A percentile compares a stretch with the other conserved stretches of the same genome.
phyloP scores from a whole-genome alignment of 1,284 basidiomycete species.

The Puccinia hordei region DNA sequence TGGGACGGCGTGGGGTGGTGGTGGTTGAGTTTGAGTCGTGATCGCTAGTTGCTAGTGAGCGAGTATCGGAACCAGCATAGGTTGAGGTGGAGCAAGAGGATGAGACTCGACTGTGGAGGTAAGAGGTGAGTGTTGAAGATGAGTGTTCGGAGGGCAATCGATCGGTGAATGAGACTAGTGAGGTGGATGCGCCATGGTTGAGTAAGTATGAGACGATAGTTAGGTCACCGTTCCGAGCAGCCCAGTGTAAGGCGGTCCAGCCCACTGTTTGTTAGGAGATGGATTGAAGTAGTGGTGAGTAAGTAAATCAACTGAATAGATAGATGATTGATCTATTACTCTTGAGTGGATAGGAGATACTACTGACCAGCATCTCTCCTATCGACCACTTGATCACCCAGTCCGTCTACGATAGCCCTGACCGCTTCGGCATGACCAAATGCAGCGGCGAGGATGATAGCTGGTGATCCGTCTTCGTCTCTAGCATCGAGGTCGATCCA shows the following conservation, averaged over 20 bases:
- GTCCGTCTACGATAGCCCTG: constrained; percentile 44
- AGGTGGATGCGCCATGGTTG: constrained; percentile 82
- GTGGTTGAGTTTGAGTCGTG: not conserved
- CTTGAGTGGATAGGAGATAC: too few relatives aligned
- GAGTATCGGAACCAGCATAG: not conserved
- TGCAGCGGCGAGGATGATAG: constrained; percentile 49
- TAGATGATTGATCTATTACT: too few relatives aligned
- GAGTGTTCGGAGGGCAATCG: constrained; percentile 66
- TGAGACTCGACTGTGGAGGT: not conserved
- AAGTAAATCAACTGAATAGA: too few relatives aligned
- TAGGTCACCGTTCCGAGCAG: constrained; percentile 81
- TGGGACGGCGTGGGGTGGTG: constrained; percentile 19
- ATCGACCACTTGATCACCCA: constrained; percentile 44
- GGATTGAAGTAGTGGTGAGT: not conserved
- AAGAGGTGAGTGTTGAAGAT: not conserved
- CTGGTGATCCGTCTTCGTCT: constrained; percentile 45
- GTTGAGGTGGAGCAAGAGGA: constrained; percentile 22
- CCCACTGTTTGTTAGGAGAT: constrained; percentile 65
- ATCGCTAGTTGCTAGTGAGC: not conserved
- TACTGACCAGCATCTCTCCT: constrained; percentile 47
- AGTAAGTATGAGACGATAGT: constrained; percentile 88
- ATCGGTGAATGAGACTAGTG: constrained; percentile 72
- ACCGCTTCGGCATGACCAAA: constrained; percentile 50
- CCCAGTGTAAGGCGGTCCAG: constrained; percentile 95
- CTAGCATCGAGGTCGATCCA: constrained; percentile 37